Conservation (phyloP, 73 alveolate genomes). For the Tetrahymena malaccensis region DNA sequence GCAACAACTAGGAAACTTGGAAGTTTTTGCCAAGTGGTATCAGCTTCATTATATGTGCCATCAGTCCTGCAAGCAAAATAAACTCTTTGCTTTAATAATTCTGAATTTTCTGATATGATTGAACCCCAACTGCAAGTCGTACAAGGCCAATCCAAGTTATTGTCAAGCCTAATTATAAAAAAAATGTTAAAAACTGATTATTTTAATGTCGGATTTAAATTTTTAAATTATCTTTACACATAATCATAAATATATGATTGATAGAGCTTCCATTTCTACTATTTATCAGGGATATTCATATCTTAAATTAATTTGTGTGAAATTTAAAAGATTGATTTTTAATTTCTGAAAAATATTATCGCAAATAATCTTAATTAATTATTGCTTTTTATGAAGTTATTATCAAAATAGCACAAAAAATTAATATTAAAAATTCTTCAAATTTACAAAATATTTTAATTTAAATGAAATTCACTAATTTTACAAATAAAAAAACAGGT, state of each 20-base stretch:
- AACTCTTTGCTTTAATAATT: constrained; percentile 24
- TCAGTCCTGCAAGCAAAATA: constrained; percentile 37
- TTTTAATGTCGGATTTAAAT: neutral
- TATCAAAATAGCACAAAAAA: neutral
- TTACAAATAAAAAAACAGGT: too few species aligned
- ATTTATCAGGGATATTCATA: neutral
- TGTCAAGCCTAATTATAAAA: constrained; percentile 7
- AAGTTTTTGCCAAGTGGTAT: constrained; percentile 14
- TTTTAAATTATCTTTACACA: neutral
- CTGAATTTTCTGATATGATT: neutral
- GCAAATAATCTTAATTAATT: neutral
- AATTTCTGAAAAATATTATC: neutral
- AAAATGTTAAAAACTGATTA: neutral
- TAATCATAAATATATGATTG: neutral
- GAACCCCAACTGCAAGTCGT: constrained; percentile 45
- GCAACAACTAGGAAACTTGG: constrained; percentile 35
- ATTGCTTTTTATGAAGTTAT: too few species aligned
- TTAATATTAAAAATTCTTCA: too few species aligned
- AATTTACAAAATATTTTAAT: too few species aligned
- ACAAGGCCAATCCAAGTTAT: constrained; percentile 35
- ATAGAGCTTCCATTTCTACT: neutral
- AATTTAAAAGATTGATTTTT: too few species aligned
- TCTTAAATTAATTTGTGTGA: neutral
- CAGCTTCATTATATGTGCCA: constrained; percentile 30
- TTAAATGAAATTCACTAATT: too few species aligned